Evolutionary conservation across 805 yeast species (phyloP).

Genomic region (Lachancea kluyveri): DNA sequence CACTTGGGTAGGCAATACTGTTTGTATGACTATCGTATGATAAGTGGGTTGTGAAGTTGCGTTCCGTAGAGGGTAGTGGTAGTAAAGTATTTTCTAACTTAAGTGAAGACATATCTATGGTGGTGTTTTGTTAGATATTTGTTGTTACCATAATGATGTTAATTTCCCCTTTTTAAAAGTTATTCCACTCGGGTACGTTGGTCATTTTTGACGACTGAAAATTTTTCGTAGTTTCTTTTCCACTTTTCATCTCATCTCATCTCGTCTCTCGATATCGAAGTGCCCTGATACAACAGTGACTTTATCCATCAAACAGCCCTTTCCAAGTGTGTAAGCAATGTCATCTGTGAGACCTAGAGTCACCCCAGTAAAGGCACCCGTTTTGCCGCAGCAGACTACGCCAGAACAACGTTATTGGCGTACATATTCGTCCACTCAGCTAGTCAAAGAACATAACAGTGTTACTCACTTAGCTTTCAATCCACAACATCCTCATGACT

Average conservation of each 20-base stretch:
- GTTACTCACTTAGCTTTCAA: constrained; percentile 84
- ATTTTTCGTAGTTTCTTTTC: too few relatives aligned
- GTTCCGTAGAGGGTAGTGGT: constrained; percentile 76
- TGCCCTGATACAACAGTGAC: too few relatives aligned
- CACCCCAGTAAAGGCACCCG: constrained; percentile 60
- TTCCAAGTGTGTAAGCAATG: too few relatives aligned
- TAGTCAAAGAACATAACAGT: constrained; percentile 90
- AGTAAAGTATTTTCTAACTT: constrained; percentile 42
- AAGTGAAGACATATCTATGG: constrained; percentile 17
- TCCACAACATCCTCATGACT: constrained; percentile 80
- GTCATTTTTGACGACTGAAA: constrained; percentile 20
- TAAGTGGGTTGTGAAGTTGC: constrained; percentile 59
- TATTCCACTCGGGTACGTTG: not conserved
- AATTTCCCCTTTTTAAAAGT: constrained; percentile 1
- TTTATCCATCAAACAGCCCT: too few relatives aligned
- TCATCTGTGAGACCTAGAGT: constrained; percentile 66
- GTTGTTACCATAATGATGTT: too few relatives aligned
- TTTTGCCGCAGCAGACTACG: constrained; percentile 71
- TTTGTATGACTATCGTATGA: constrained; percentile 67
- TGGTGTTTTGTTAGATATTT: not conserved
- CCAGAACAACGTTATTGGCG: constrained; percentile 96
- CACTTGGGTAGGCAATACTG: constrained; percentile 73
- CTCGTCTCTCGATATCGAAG: too few relatives aligned
- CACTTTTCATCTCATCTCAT: constrained; percentile 17
- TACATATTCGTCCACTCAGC: constrained; percentile 75